Evolutionary conservation across 768 basidiomycete genomes (phyloP).

Genomic region (Suillus ampliporus): DNA sequence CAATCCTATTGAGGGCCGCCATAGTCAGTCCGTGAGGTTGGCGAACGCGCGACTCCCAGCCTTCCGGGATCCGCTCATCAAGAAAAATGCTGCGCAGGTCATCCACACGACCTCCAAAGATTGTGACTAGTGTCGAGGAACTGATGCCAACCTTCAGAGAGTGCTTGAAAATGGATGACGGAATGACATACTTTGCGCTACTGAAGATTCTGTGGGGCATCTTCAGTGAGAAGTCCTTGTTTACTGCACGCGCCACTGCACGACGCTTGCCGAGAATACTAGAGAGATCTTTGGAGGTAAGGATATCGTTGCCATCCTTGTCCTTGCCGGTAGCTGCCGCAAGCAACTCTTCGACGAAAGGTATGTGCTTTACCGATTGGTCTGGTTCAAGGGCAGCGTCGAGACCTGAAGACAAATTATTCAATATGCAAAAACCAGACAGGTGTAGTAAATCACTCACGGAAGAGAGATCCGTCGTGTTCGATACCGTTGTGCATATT

Average conservation of each 20-base stretch:
- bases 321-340: conserved; percentile 64
- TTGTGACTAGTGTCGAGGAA: conserved; percentile 67
- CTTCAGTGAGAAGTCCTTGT: conserved; percentile 61
- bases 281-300: conserved; percentile 67
- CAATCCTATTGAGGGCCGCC: conserved; percentile 53
- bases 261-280: conserved; percentile 65
- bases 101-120: conserved; percentile 67
- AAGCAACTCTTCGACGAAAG: conserved; percentile 63
- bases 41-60: conserved; percentile 70
- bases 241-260: conserved; percentile 56
- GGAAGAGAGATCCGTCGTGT: conserved; percentile 41
- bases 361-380: conserved; percentile 57
- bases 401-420: conserved; percentile 48
- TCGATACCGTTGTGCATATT: conserved; percentile 69
- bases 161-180: neutral
- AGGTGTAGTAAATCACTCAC: conserved; percentile 21
- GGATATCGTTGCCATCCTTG: conserved; percentile 45
- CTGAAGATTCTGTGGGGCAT: conserved; percentile 68
- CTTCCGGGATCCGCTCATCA: conserved; percentile 73
- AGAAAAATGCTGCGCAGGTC: conserved; percentile 60
- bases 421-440: conserved; percentile 3
- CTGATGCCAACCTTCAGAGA: conserved; percentile 37
- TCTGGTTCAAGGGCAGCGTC: conserved; percentile 53
- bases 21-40: conserved; percentile 66
- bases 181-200: conserved; percentile 62